Conservation (phyloP, 495 filamentous ascomycete genomes). For the Monascus purpureus region DNA sequence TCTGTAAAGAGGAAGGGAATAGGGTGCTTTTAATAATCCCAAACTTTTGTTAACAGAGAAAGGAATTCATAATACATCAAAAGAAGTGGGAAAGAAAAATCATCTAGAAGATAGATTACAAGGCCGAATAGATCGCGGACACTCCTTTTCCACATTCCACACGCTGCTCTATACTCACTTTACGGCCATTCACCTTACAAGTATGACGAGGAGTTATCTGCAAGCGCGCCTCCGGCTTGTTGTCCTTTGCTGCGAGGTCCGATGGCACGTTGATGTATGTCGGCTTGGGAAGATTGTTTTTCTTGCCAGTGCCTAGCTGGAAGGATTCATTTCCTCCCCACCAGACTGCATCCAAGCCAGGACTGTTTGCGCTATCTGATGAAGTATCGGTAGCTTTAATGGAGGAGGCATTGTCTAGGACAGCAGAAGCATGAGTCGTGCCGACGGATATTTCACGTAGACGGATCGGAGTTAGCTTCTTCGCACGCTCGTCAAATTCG, state of each 20-base stretch:
- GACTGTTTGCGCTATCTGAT: conserved; percentile 44
- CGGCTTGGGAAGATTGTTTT: conserved; percentile 63
- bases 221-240: conserved; percentile 56
- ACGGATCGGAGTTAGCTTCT: conserved; percentile 61
- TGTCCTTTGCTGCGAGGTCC: conserved; percentile 25
- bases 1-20: no score
- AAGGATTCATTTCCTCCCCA: conserved; percentile 93
- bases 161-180: conserved; percentile 67
- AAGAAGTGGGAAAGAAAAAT: background rate
- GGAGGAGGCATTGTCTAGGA: conserved; percentile 65
- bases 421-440: conserved; percentile 61
- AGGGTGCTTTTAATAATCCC: no score
- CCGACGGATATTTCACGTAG: conserved; percentile 58
- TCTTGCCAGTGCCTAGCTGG: conserved; percentile 81
- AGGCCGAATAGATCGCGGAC: conserved; percentile 58
- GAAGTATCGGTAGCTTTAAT: conserved; percentile 30
- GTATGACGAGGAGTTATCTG: conserved; percentile 72
- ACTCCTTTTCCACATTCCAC: conserved; percentile 77
- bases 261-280: conserved; percentile 68
- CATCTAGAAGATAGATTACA: conserved; percentile 6
- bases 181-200: conserved; percentile 49
- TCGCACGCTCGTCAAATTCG: conserved; percentile 67
- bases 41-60: no score
- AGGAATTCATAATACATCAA: conserved; percentile 20
- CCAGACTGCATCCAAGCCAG: conserved; percentile 73